phyloP scores from a whole-genome alignment of 2,329 filamentous ascomycete genomes.

The Xylaria sp. region DNA sequence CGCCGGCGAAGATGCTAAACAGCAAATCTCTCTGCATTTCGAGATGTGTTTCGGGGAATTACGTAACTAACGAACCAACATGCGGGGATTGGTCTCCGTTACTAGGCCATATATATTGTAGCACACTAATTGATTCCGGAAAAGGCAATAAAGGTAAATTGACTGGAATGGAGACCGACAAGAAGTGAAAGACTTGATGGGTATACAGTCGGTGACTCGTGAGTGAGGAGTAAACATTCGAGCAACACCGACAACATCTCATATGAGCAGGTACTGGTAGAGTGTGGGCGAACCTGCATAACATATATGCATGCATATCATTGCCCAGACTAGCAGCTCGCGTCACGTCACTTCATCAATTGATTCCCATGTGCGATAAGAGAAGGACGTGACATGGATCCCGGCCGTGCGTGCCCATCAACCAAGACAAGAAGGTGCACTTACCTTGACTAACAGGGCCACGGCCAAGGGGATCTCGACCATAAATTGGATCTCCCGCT shows the following conservation, averaged over 20 bases:
- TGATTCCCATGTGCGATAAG: constrained; percentile 29
- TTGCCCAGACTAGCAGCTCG: constrained; percentile 3
- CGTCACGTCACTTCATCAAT: constrained; percentile 20
- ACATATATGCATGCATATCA: constrained; percentile 22
- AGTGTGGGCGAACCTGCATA: constrained; percentile 17
- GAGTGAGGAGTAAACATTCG: constrained; percentile 11
- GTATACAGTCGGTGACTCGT: background rate
- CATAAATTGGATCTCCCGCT: constrained; percentile 9
- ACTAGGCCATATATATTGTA: background rate
- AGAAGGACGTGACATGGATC: constrained; percentile 2
- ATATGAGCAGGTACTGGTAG: background rate
- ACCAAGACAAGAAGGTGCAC: constrained; percentile 35
- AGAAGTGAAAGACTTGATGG: background rate
- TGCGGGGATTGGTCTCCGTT: constrained; percentile 3
- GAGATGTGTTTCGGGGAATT: background rate
- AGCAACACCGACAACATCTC: background rate
- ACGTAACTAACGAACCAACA: background rate
- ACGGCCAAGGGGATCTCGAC: constrained; percentile 14
- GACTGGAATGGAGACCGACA: constrained; percentile 10
- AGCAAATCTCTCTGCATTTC: constrained; percentile 31
- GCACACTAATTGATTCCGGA: background rate
- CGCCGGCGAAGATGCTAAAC: constrained; percentile 36
- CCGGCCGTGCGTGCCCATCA: constrained; percentile 10
- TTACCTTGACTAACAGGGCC: constrained; percentile 10
- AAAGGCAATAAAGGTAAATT: background rate